phyloP scores from a whole-genome alignment of 345 rosid species.

The Rhizophora mangle region DNA sequence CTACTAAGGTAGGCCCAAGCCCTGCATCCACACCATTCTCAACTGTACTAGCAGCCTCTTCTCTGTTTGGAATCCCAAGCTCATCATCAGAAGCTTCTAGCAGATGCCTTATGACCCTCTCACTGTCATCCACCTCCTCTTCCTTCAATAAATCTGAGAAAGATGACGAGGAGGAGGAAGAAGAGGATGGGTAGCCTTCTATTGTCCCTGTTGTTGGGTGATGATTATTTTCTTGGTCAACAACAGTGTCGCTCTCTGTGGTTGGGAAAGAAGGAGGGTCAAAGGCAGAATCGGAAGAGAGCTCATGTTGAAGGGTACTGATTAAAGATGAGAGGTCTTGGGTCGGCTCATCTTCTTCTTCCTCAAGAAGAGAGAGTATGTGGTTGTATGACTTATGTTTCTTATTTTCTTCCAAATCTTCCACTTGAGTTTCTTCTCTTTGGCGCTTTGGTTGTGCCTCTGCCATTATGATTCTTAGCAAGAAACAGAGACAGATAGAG shows the following conservation, averaged over 20 bases:
- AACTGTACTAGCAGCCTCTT: constrained; percentile 12
- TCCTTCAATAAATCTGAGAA: constrained; percentile 7
- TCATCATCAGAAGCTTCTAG: constrained; percentile 90
- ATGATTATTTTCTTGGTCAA: constrained; percentile 11
- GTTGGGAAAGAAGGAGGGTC: not conserved
- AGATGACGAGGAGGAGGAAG: constrained; percentile 23
- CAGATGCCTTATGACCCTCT: constrained; percentile 65
- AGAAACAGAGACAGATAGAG: too few species aligned
- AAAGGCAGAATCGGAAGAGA: constrained; percentile 26
- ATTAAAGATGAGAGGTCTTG: constrained; percentile 53
- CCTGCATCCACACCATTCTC: constrained; percentile 12
- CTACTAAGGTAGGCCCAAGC: not conserved
- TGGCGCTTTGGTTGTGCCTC: constrained; percentile 50
- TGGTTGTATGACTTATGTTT: constrained; percentile 46
- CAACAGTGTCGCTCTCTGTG: not conserved
- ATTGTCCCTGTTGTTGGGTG: not conserved
- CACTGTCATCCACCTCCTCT: constrained; percentile 37
- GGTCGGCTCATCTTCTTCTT: constrained; percentile 42
- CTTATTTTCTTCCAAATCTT: constrained; percentile 41
- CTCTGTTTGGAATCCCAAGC: constrained; percentile 69
- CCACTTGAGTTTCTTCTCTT: constrained; percentile 43
- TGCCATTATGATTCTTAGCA: constrained; percentile 34
- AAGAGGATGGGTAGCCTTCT: constrained; percentile 17
- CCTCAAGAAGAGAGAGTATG: constrained; percentile 43
- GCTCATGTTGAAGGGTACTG: constrained; percentile 49